A percentile compares a stretch with the other conserved stretches of the same genome.
Evolutionary conservation across 2,329 filamentous ascomycete genomes (phyloP).

Genomic region (Bipolaris oryzae): DNA sequence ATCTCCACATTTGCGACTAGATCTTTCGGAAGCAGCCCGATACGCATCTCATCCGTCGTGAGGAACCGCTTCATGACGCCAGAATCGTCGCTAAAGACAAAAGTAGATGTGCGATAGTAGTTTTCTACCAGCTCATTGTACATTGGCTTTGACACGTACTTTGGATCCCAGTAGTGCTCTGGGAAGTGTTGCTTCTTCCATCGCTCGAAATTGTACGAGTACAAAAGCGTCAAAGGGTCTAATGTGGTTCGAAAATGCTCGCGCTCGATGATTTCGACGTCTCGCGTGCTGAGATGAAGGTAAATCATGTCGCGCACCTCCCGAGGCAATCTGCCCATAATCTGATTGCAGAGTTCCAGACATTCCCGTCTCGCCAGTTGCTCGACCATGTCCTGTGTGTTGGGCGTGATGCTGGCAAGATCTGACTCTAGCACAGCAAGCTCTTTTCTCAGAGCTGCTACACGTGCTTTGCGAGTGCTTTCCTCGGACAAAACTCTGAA

Average conservation of each 20-base stretch:
- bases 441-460: slow-evolving; percentile 10
- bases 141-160: slow-evolving; percentile 12
- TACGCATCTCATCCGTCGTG: slow-evolving; percentile 19
- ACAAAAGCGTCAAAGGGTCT: slow-evolving; percentile 24
- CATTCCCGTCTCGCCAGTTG: slow-evolving; percentile 26
- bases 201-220: slow-evolving; percentile 21
- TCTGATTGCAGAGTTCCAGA: slow-evolving; percentile 6
- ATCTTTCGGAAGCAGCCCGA: slow-evolving; percentile 16
- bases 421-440: slow-evolving; percentile 13
- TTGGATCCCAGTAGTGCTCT: slow-evolving; percentile 22
- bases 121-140: slow-evolving; percentile 23
- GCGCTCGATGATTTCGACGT: slow-evolving; percentile 20
- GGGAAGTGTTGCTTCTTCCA: slow-evolving; percentile 28
- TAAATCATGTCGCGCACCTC: slow-evolving; percentile 32
- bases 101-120: slow-evolving; percentile 28
- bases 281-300: slow-evolving; percentile 17
- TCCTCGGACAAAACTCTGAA: slow-evolving; percentile 10
- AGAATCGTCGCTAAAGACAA: slow-evolving; percentile 25
- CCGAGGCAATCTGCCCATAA: slow-evolving; percentile 19
- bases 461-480: slow-evolving; percentile 7
- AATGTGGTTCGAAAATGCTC: slow-evolving; percentile 28
- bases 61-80: slow-evolving; percentile 25
- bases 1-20: slow-evolving; percentile 23
- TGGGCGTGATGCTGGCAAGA: slow-evolving; percentile 7
- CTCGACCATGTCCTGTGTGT: slow-evolving; percentile 12